Percentiles rank a stretch among this genome's conserved stretches.
phyloP scores from a whole-genome alignment of 1,284 basidiomycete species.

The Irpex sp. region DNA sequence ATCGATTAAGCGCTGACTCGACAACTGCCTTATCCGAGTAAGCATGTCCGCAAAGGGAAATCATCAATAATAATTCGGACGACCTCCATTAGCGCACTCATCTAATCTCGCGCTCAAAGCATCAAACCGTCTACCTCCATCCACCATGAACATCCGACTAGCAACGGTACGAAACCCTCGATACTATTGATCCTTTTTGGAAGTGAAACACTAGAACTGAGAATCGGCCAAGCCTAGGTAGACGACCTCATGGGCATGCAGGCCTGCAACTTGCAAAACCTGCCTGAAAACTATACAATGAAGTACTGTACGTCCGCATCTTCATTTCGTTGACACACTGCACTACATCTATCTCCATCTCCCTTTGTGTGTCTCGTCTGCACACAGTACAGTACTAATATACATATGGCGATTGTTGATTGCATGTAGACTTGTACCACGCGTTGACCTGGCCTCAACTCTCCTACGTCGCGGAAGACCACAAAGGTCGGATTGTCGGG shows the following conservation, averaged over 20 bases:
- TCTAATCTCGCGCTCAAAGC: neutral
- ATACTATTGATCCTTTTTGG: neutral
- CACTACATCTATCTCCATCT: too few relatives aligned
- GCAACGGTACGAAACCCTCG: conserved; percentile 40
- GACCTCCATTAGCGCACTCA: neutral
- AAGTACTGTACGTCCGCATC: conserved; percentile 69
- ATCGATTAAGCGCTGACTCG: too few relatives aligned
- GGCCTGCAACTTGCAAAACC: conserved; percentile 83
- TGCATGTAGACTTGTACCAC: neutral
- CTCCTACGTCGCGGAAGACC: conserved; percentile 92
- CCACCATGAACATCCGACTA: conserved; percentile 53
- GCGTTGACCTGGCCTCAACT: conserved; percentile 87
- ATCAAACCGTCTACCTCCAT: neutral
- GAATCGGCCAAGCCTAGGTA: conserved; percentile 32
- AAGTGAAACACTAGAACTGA: conserved; percentile 6
- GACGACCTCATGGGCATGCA: conserved; percentile 87
- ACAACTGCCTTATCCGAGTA: too few relatives aligned
- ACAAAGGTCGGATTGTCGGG: conserved; percentile 86
- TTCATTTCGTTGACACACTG: neutral
- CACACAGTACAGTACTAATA: too few relatives aligned
- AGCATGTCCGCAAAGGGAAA: too few relatives aligned
- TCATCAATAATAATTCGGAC: too few relatives aligned
- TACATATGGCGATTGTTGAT: neutral
- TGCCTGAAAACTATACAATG: conserved; percentile 86
- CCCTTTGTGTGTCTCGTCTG: too few relatives aligned